phyloP scores from a whole-genome alignment of 2,329 filamentous ascomycete species.

The Sporothrix phasma region DNA sequence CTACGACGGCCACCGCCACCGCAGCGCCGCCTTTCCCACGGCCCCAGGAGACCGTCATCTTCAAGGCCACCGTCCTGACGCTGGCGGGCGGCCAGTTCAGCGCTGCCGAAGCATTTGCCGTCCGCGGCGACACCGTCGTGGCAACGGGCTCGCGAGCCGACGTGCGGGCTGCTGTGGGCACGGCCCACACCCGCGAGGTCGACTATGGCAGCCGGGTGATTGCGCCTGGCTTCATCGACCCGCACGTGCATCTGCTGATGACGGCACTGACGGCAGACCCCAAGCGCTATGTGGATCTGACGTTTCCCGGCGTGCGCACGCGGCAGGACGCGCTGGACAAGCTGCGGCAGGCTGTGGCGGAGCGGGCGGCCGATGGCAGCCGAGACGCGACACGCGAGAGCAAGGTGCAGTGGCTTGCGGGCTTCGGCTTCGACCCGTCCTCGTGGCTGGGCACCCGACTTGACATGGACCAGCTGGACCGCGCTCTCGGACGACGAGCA shows the following conservation, averaged over 20 bases:
- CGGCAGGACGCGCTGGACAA: constrained; percentile 3
- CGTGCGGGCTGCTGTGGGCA: constrained; percentile 6
- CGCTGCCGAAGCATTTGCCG: constrained; percentile 1
- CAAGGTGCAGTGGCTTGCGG: constrained; percentile 7
- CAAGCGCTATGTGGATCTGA: constrained; percentile 8
- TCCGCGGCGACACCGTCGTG: constrained; percentile 11
- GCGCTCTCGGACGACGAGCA: constrained; percentile 32
- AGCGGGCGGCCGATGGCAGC: not conserved
- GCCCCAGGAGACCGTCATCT: not conserved
- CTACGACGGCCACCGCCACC: too few relatives aligned
- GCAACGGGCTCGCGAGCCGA: constrained; percentile 6
- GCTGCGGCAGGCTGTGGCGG: not conserved
- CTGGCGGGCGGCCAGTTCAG: constrained; percentile 11
- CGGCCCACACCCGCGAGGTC: not conserved
- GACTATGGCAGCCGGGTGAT: constrained; percentile 8
- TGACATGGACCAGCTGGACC: constrained; percentile 35
- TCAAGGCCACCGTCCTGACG: constrained; percentile 7
- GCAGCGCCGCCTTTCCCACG: not conserved
- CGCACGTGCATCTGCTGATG: constrained; percentile 14
- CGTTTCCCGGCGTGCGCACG: constrained; percentile 10
- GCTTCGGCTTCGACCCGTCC: constrained; percentile 15
- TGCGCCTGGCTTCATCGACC: constrained; percentile 14
- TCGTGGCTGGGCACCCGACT: constrained; percentile 17
- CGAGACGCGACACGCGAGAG: not conserved
- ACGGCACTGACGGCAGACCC: constrained; percentile 5